Base-by-base conservation (phyloP, 352 stramenopile genomes). In the Phytophthora chlamydospora region DNA sequence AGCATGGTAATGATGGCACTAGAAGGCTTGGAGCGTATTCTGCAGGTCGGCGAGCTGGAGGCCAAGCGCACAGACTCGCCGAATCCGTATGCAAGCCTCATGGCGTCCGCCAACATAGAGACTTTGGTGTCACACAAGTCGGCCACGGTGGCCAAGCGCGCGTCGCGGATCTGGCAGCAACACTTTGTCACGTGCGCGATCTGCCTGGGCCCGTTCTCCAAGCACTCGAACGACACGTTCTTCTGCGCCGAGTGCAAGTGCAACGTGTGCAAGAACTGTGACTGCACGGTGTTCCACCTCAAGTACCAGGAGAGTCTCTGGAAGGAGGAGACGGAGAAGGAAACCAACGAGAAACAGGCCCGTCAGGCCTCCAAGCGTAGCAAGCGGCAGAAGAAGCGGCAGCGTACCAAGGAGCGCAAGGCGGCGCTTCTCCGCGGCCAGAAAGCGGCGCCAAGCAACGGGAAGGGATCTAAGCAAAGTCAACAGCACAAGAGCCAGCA, bases 1-100 rank as follows among this genome's bases (percentile, higher is more conserved):
- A 98, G 83, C 66, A 99, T 99, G 97, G 96, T 98, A 43, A 98
- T 98, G 93, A 99, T 99, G 97, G 97, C 97, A 34, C 73, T 99
- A 42, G 97, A 99, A 80, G 97, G 97, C 24, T 81, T 99, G 39
- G 97, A 99, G 68, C 76, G 96, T 55, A 97, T 99, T 53, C 73
- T 99, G 56, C 96, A 99, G 75, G 96, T 98, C 0, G 90, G 97
- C 54, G 95, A 97, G 27, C 71, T 93, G 44, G 83, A 95, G 71
- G 80, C 88, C 54, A 90, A 96, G 79, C 75, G 88, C 50, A 89
- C 81, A 47, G 82, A 92, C 47, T 68, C 82, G 6, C 83, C 85
- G 14, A 97, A 97, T 80, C 87, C 90, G 52, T 97, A 97, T 68
- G 89, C 90, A 43, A 86, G 80, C 45, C 66, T 97, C 40, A 95